Evolutionary conservation across 805 yeast species (phyloP).

Genomic region (Metschnikowia borealis): DNA sequence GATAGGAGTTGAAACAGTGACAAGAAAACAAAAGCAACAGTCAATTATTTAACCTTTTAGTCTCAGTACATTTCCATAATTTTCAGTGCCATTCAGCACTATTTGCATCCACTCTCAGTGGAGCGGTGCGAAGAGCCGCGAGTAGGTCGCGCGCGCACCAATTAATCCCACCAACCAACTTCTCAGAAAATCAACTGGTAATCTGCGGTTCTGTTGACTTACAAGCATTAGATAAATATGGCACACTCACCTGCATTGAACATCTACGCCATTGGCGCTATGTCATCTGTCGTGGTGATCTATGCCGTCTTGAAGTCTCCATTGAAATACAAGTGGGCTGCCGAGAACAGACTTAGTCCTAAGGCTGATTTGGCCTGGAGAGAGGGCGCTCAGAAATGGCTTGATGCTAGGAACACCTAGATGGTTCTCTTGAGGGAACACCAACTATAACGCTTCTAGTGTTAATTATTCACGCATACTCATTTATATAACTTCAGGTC

Average conservation of each 20-base stretch:
- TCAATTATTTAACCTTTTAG: neutral
- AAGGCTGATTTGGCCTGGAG: constrained; percentile 48
- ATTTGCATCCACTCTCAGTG: neutral
- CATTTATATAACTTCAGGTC: constrained; percentile 1
- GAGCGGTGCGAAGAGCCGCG: neutral
- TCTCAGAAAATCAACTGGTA: constrained; percentile 9
- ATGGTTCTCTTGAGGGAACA: neutral
- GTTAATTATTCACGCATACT: neutral
- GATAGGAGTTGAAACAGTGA: neutral
- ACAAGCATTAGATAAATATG: constrained; percentile 9
- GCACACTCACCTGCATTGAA: constrained; percentile 40
- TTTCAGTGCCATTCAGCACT: neutral
- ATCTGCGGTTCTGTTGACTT: constrained; percentile 1
- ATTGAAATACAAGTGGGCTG: constrained; percentile 37
- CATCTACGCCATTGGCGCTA: constrained; percentile 38
- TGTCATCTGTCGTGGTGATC: constrained; percentile 38
- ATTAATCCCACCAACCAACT: constrained; percentile 15
- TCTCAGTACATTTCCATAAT: neutral
- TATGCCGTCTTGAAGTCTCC: constrained; percentile 41
- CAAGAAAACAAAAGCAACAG: neutral
- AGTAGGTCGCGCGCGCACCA: constrained; percentile 15
- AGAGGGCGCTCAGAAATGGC: constrained; percentile 43
- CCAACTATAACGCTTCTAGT: neutral
- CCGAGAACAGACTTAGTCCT: constrained; percentile 42
- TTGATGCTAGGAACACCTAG: constrained; percentile 21